These are phyloP conservation scores for Metroxylon sagu DNA, from an alignment of 176 grass and related monocot species.

Conservation along the genomic window DNA sequence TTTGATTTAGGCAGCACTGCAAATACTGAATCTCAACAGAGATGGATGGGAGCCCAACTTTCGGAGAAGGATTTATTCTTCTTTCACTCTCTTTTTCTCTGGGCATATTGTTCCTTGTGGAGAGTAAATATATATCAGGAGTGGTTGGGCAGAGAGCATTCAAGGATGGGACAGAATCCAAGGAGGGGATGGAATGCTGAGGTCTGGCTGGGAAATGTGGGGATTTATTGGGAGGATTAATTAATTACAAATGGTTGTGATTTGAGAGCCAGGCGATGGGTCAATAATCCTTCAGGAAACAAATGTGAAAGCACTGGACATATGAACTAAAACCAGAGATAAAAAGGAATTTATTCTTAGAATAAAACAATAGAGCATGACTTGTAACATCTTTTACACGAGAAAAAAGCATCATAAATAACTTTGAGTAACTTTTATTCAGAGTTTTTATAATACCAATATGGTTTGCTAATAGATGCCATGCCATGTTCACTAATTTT, in stretches of 20 bases:
- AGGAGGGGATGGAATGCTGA: constrained; percentile 31
- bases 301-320: too few species aligned
- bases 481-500: too few species aligned
- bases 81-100: constrained; percentile 9
- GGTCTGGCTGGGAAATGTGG: constrained; percentile 5
- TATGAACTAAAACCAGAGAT: too few species aligned
- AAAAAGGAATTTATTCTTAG: too few species aligned
- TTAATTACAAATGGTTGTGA: constrained; percentile 22
- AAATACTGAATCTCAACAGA: constrained; percentile 27
- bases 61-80: constrained; percentile 19
- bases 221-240: constrained; percentile 16
- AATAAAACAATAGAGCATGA: too few species aligned
- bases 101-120: neutral
- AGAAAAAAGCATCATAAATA: too few species aligned
- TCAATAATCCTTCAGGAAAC: constrained; percentile 10
- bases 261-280: constrained; percentile 10
- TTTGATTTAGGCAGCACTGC: neutral
- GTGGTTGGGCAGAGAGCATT: constrained; percentile 21
- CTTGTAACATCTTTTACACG: too few species aligned
- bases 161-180: constrained; percentile 6
- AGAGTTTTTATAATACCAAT: too few species aligned
- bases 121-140: constrained; percentile 18
- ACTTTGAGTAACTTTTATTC: too few species aligned
- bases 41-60: constrained; percentile 25
- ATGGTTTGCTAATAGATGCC: too few species aligned